Percentiles rank a stretch among this genome's conserved stretches.
phyloP scores from a whole-genome alignment of 2,329 filamentous ascomycete genomes.

The Ascochyta koolunga region DNA sequence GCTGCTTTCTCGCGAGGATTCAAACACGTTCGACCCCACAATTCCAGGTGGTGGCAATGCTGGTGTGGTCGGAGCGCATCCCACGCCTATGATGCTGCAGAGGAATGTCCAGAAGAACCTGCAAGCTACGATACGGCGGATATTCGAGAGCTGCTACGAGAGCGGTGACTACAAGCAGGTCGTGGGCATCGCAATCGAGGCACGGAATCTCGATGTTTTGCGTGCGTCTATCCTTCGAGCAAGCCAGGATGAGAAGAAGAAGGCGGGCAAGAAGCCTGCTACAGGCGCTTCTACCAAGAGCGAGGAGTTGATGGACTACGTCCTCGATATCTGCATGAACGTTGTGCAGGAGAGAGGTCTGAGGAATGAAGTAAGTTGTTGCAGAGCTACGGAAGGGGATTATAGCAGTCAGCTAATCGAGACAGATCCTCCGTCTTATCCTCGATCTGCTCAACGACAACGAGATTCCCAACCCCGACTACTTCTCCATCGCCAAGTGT shows the following conservation, averaged over 20 bases:
- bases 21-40: conserved; percentile 63
- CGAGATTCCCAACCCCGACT: conserved; percentile 90
- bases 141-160: conserved; percentile 88
- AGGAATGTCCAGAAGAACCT: conserved; percentile 78
- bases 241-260: conserved; percentile 84
- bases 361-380: conserved; percentile 65
- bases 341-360: conserved; percentile 92
- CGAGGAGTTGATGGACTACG: conserved; percentile 96
- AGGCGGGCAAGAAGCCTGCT: conserved; percentile 62
- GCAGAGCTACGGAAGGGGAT: too few relatives aligned
- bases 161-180: conserved; percentile 92
- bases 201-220: conserved; percentile 87
- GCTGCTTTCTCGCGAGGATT: conserved; percentile 82
- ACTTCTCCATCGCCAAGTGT: conserved; percentile 97
- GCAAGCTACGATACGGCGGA: conserved; percentile 80
- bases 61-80: conserved; percentile 60
- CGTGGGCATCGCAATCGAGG: conserved; percentile 94
- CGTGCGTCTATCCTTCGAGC: conserved; percentile 85
- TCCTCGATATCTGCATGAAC: conserved; percentile 95
- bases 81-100: conserved; percentile 70
- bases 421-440: conserved; percentile 82
- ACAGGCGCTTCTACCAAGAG: conserved; percentile 65
- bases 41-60: conserved; percentile 63
- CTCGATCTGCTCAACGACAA: conserved; percentile 95
- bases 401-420: conserved; percentile 17